Evolutionary conservation across 495 filamentous ascomycete species (phyloP).

Genomic region (Aspergillus heteromorphus): DNA sequence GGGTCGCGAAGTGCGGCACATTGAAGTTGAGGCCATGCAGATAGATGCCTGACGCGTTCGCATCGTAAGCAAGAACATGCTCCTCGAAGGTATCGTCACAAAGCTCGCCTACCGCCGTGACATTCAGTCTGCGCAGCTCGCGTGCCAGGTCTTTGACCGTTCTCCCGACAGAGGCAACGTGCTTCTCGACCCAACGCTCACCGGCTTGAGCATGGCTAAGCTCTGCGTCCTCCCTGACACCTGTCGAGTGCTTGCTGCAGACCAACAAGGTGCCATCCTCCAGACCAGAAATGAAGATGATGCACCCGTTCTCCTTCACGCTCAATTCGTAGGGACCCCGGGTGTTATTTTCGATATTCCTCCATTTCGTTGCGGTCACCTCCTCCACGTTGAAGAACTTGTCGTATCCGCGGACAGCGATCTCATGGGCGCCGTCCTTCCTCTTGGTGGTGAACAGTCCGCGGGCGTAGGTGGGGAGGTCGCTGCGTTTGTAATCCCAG

Average conservation of each 20-base stretch:
- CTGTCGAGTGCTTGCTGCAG: conserved; percentile 97
- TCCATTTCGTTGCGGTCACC: conserved; percentile 71
- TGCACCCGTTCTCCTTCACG: conserved; percentile 97
- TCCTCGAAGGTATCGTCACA: conserved; percentile 97
- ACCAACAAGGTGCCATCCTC: conserved; percentile 83
- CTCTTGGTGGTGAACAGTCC: conserved; percentile 81
- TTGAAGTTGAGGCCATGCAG: conserved; percentile 96
- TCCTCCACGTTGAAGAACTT: conserved; percentile 97
- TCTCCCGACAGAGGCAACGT: conserved; percentile 68
- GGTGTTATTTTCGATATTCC: conserved; percentile 69
- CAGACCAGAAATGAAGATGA: conserved; percentile 92
- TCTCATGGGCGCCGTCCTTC: conserved; percentile 61
- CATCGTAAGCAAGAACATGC: conserved; percentile 86
- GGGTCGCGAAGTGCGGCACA: conserved; percentile 80
- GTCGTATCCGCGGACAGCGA: conserved; percentile 85
- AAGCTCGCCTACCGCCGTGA: conserved; percentile 90
- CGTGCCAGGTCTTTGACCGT: conserved; percentile 69
- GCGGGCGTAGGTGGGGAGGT: conserved; percentile 84
- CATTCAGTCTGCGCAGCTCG: conserved; percentile 72
- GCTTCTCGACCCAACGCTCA: conserved; percentile 77
- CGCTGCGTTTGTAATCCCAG: conserved; percentile 83
- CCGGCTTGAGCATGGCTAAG: conserved; percentile 81
- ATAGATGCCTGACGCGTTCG: conserved; percentile 84
- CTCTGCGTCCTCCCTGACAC: conserved; percentile 58
- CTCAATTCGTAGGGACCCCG: conserved; percentile 90